Percentiles rank a stretch among this genome's conserved stretches.
Evolutionary conservation across 257 asterid genomes (phyloP).

Genomic region (Salvia miltiorrhiza): DNA sequence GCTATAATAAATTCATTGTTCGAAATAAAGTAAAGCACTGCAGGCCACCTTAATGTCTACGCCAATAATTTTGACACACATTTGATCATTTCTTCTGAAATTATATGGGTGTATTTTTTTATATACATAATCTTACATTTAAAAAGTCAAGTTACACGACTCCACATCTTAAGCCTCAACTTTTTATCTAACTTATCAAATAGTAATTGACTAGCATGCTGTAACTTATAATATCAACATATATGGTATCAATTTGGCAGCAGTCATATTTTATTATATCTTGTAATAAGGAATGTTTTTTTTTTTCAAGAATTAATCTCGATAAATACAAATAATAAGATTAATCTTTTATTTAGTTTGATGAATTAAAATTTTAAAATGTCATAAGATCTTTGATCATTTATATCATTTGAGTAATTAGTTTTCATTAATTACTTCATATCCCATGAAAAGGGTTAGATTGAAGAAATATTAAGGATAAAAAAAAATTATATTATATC

Average conservation of each 20-base stretch:
- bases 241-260: background rate
- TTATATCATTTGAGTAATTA: too few species aligned
- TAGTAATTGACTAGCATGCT: background rate
- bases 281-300: too few species aligned
- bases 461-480: too few species aligned
- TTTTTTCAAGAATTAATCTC: too few species aligned
- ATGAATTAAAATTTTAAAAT: too few species aligned
- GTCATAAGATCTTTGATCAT: too few species aligned
- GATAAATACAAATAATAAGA: too few species aligned
- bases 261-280: background rate
- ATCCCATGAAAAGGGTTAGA: too few species aligned
- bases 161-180: background rate
- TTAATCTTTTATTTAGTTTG: too few species aligned
- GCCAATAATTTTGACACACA: background rate
- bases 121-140: background rate
- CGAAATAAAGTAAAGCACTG: background rate
- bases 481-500: too few species aligned
- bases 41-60: conserved; percentile 15
- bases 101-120: background rate
- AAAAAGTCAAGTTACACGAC: conserved; percentile 16
- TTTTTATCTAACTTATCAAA: background rate
- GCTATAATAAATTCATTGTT: background rate
- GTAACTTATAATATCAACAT: background rate
- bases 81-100: background rate
- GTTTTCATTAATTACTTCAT: too few species aligned